Percentiles rank a stretch among this genome's conserved stretches.
These are phyloP conservation scores for Cryptosporidium baileyi DNA, from an alignment of 169 alveolate species.

Conservation along the genomic window DNA sequence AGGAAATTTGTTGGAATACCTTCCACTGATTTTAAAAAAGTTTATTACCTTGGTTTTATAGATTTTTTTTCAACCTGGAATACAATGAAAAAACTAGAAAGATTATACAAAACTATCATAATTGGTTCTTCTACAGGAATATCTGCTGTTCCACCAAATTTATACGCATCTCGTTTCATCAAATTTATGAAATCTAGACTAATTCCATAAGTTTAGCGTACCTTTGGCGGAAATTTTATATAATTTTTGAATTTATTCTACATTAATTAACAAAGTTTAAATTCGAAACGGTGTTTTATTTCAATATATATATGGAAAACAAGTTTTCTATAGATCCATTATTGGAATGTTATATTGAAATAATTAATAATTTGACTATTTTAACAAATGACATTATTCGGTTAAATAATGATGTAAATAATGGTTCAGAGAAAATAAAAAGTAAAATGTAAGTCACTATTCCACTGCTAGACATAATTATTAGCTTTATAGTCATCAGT, in stretches of 20 bases:
- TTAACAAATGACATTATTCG: conserved; percentile 13
- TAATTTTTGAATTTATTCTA: not conserved
- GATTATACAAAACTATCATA: conserved; percentile 11
- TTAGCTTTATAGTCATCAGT: conserved; percentile 1
- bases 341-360: conserved; percentile 20
- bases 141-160: conserved; percentile 51
- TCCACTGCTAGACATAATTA: not conserved
- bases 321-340: conserved; percentile 37
- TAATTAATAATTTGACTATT: conserved; percentile 6
- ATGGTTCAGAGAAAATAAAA: not conserved
- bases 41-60: conserved; percentile 82
- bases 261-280: too few species aligned
- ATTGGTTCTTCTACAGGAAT: conserved; percentile 55
- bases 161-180: conserved; percentile 41
- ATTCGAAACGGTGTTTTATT: not conserved
- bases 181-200: conserved; percentile 47
- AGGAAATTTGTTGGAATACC: conserved; percentile 70
- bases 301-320: not conserved
- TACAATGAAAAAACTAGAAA: conserved; percentile 34
- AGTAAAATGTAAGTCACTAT: conserved; percentile 14
- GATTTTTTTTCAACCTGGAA: conserved; percentile 82
- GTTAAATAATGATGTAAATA: not conserved
- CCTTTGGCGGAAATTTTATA: not conserved
- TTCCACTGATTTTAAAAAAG: conserved; percentile 70
- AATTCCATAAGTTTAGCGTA: not conserved